These are phyloP conservation scores for Pythium dissotocum DNA, from an alignment of 352 stramenopile species.

Conservation along the genomic window DNA sequence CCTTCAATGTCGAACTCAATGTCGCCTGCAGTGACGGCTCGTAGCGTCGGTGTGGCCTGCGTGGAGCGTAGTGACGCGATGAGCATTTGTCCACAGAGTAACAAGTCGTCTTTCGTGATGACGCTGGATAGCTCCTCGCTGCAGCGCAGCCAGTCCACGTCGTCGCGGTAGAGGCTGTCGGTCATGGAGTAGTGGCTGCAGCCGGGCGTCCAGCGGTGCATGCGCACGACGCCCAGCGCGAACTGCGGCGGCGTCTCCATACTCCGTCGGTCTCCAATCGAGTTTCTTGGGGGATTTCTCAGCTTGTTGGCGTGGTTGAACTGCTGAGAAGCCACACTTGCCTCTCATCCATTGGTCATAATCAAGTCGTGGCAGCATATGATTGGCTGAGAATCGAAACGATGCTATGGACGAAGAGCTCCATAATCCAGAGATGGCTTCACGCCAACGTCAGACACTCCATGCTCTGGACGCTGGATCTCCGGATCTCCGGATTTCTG, in stretches of 20 bases:
- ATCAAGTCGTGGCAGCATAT: no score
- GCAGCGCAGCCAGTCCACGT: constrained; percentile 35
- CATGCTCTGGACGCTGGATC: not conserved
- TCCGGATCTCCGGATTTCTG: not conserved
- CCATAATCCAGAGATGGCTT: not conserved
- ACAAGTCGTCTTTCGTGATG: constrained; percentile 24
- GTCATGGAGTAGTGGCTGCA: constrained; percentile 28
- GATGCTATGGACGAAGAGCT: not conserved
- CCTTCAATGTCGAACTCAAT: constrained; percentile 26
- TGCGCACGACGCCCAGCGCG: constrained; percentile 30
- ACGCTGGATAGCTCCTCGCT: constrained; percentile 12
- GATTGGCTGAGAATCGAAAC: no score
- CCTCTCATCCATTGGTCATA: not conserved
- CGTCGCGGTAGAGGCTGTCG: constrained; percentile 28
- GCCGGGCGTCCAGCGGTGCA: constrained; percentile 29
- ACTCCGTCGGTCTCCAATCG: not conserved
- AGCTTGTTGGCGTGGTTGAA: not conserved
- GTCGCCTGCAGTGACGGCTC: not conserved
- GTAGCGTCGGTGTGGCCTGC: constrained; percentile 16
- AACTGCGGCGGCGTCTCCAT: constrained; percentile 30
- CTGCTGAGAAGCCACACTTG: not conserved
- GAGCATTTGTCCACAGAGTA: constrained; percentile 32
- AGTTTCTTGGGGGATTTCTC: not conserved
- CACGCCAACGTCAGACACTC: not conserved
- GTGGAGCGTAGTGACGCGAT: constrained; percentile 24